Conservation (phyloP, 495 filamentous ascomycete species). For the Penicillium lagena region DNA sequence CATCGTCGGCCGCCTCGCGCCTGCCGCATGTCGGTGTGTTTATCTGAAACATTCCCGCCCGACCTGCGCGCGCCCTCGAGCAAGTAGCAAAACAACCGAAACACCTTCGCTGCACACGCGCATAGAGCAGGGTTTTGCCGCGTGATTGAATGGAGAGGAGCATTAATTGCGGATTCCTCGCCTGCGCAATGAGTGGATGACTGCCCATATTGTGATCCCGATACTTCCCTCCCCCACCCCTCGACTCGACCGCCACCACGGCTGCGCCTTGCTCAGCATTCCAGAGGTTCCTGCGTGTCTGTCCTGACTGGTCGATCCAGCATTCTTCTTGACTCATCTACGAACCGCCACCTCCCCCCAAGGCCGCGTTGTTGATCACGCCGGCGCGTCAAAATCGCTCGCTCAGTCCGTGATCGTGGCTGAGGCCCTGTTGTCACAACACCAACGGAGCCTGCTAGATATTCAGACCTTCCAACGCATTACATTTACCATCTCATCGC, state of each 20-base stretch:
- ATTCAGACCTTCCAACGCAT: background rate
- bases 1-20: background rate
- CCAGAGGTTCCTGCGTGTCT: conserved; percentile 7
- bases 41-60: conserved; percentile 19
- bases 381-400: conserved; percentile 3
- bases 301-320: background rate
- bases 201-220: background rate
- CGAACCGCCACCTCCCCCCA: background rate
- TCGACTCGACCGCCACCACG: conserved; percentile 3
- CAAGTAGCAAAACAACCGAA: conserved; percentile 1
- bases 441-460: background rate
- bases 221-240: background rate
- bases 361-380: conserved; percentile 3
- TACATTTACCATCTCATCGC: background rate
- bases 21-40: conserved; percentile 10
- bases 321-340: conserved; percentile 6
- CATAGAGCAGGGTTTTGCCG: conserved; percentile 8
- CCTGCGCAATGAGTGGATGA: conserved; percentile 17
- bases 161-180: conserved; percentile 2
- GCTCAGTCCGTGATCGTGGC: background rate
- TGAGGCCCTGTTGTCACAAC: background rate
- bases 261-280: conserved; percentile 17
- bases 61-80: conserved; percentile 1
- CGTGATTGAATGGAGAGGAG: background rate
- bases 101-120: conserved; percentile 2